Conservation (phyloP, 1,139 yeast genomes). For the Saccharomyces pastorianus region DNA sequence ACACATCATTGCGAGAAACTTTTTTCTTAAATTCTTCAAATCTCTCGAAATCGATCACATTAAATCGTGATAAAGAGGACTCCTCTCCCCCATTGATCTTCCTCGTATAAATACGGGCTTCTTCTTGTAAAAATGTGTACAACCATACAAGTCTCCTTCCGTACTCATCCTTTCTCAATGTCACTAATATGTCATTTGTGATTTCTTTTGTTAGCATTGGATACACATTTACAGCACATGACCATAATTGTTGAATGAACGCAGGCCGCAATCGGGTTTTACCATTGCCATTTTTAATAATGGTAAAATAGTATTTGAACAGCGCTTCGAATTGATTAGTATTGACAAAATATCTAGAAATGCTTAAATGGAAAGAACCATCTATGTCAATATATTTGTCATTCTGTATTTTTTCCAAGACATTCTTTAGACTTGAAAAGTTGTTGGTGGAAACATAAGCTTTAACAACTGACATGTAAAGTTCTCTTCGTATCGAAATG, state of each 20-base stretch:
- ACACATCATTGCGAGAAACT: slow-evolving; percentile 8
- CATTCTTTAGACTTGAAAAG: slow-evolving; percentile 10
- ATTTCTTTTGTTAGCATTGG: slow-evolving; percentile 18
- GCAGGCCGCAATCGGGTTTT: slow-evolving; percentile 8
- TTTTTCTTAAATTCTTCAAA: not conserved
- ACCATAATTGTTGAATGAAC: slow-evolving; percentile 14
- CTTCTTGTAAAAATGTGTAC: slow-evolving; percentile 3
- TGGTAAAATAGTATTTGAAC: slow-evolving; percentile 15
- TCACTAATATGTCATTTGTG: slow-evolving; percentile 16
- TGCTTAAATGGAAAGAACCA: slow-evolving; percentile 10
- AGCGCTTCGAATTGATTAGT: slow-evolving; percentile 16
- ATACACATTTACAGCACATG: slow-evolving; percentile 15
- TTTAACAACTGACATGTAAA: slow-evolving; percentile 13
- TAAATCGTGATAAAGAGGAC: not conserved
- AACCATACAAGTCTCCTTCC: slow-evolving; percentile 11
- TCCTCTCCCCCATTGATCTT: slow-evolving; percentile 4
- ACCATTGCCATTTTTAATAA: slow-evolving; percentile 6
- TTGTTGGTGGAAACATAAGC: slow-evolving; percentile 14
- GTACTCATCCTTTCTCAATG: slow-evolving; percentile 12
- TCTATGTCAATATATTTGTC: slow-evolving; percentile 10
- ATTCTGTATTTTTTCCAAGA: slow-evolving; percentile 9
- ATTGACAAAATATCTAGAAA: slow-evolving; percentile 20
- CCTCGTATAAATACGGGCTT: slow-evolving; percentile 3
- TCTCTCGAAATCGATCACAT: not conserved
- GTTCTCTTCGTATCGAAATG: slow-evolving; percentile 4